Conservation (phyloP, 768 basidiomycete genomes). For the Albatrellus ellisii region DNA sequence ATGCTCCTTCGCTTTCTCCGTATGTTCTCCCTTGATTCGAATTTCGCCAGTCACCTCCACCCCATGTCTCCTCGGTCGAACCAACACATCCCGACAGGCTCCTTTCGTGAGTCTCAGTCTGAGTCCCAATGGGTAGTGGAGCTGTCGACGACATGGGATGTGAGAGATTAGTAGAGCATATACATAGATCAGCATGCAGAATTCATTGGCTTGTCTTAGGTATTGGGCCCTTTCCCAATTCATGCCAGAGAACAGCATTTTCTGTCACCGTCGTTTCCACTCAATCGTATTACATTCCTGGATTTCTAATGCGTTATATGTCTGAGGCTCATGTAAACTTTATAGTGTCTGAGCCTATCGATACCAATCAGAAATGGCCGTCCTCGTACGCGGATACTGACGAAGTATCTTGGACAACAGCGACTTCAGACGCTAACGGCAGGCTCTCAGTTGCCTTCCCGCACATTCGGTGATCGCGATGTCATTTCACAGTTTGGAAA, state of each 20-base stretch:
- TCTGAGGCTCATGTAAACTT: conserved; percentile 5
- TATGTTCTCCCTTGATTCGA: too few species aligned
- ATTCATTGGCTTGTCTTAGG: conserved; percentile 23
- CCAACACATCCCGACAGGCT: too few species aligned
- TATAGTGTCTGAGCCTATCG: conserved; percentile 37
- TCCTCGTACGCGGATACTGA: conserved; percentile 61
- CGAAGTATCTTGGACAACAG: conserved; percentile 42
- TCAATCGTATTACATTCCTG: conserved; percentile 38
- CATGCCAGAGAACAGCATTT: conserved; percentile 78
- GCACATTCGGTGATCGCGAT: conserved; percentile 32
- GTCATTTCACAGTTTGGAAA: neutral
- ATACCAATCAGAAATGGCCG: conserved; percentile 38
- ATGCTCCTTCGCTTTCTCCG: too few species aligned
- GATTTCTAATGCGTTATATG: conserved; percentile 4
- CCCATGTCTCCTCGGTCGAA: too few species aligned
- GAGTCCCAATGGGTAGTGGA: neutral
- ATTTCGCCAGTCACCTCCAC: too few species aligned
- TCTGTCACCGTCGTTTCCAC: conserved; percentile 64
- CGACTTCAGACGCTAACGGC: conserved; percentile 28
- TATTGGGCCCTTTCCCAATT: conserved; percentile 75
- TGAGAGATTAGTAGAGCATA: conserved; percentile 31
- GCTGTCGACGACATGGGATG: conserved; percentile 37
- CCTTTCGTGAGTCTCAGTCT: too few species aligned
- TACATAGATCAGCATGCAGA: neutral
- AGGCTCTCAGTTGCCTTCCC: conserved; percentile 52